Conservation (phyloP, 2,329 filamentous ascomycete species). For the Aspergillus felis region DNA sequence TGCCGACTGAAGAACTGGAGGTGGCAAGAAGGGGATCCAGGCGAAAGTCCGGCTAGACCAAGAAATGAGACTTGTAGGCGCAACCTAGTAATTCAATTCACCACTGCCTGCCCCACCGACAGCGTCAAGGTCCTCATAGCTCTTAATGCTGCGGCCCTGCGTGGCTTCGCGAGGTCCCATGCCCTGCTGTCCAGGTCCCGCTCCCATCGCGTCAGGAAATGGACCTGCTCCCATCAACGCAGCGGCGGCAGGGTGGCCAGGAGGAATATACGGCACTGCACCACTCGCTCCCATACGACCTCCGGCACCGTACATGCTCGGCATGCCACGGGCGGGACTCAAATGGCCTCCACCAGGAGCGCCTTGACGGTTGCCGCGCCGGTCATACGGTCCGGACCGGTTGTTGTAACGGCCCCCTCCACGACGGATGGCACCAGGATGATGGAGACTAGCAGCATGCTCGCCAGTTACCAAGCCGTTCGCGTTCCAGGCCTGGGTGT, state of each 20-base stretch:
- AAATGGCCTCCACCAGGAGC: conserved; percentile 50
- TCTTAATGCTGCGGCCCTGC: conserved; percentile 87
- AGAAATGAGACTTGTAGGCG: neutral
- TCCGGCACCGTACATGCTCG: conserved; percentile 33
- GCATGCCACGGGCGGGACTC: conserved; percentile 35
- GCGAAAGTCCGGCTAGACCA: neutral
- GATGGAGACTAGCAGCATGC: conserved; percentile 40
- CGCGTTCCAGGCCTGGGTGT: conserved; percentile 25
- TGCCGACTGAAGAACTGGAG: neutral
- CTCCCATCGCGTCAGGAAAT: conserved; percentile 46
- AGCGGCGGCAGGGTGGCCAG: conserved; percentile 39
- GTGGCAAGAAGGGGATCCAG: conserved; percentile 2
- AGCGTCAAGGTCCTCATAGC: conserved; percentile 95
- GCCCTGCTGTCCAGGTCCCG: conserved; percentile 65
- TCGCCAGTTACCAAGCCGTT: conserved; percentile 39
- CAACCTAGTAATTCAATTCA: conserved; percentile 78
- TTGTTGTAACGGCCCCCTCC: conserved; percentile 61
- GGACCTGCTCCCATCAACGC: conserved; percentile 42
- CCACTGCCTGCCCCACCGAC: conserved; percentile 69
- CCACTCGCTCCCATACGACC: conserved; percentile 30
- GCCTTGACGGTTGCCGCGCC: conserved; percentile 56
- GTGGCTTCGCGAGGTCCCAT: conserved; percentile 88
- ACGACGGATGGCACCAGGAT: conserved; percentile 64
- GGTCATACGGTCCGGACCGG: conserved; percentile 70
- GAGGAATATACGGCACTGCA: conserved; percentile 33